phyloP scores from a whole-genome alignment of 225 moss, liverwort and hornwort genomes.

The Asterella californica region DNA sequence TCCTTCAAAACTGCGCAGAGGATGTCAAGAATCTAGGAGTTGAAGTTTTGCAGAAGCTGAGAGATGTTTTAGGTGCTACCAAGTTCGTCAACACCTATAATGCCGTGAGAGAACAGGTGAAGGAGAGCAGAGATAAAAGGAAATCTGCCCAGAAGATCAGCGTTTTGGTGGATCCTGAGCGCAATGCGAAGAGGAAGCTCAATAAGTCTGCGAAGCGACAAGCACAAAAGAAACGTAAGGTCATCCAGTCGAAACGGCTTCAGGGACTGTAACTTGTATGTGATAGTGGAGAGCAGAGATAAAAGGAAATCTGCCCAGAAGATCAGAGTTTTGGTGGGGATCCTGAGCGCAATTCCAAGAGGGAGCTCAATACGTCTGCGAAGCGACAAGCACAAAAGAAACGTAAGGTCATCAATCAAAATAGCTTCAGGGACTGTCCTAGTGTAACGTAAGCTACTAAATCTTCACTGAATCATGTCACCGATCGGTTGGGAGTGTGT shows the following conservation, averaged over 20 bases:
- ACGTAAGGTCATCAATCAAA: slow-evolving; percentile 64
- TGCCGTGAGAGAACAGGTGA: slow-evolving; percentile 58
- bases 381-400: slow-evolving; percentile 91
- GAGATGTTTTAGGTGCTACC: slow-evolving; percentile 61
- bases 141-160: slow-evolving; percentile 68
- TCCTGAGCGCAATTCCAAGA: slow-evolving; percentile 84
- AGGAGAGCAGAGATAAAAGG: slow-evolving; percentile 64
- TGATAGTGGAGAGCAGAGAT: slow-evolving; percentile 46
- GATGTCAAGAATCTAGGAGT: slow-evolving; percentile 67
- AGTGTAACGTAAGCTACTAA: slow-evolving; percentile 1
- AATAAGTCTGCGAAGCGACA: slow-evolving; percentile 68
- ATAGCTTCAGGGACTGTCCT: slow-evolving; percentile 55
- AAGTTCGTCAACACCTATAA: slow-evolving; percentile 74
- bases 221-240: slow-evolving; percentile 82
- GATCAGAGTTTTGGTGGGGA: slow-evolving; percentile 80
- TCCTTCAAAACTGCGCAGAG: slow-evolving; percentile 46
- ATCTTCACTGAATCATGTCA: neutral
- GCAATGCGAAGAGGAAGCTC: slow-evolving; percentile 85
- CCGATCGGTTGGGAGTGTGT: slow-evolving; percentile 16
- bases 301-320: slow-evolving; percentile 71
- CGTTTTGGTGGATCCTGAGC: slow-evolving; percentile 86
- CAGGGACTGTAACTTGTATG: slow-evolving; percentile 54
- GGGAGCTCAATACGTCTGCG: slow-evolving; percentile 66
- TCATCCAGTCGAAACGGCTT: slow-evolving; percentile 52
- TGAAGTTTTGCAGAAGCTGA: slow-evolving; percentile 60